Evolutionary conservation across 768 basidiomycete genomes (phyloP).

Genomic region (Pulveroboletus sp.): DNA sequence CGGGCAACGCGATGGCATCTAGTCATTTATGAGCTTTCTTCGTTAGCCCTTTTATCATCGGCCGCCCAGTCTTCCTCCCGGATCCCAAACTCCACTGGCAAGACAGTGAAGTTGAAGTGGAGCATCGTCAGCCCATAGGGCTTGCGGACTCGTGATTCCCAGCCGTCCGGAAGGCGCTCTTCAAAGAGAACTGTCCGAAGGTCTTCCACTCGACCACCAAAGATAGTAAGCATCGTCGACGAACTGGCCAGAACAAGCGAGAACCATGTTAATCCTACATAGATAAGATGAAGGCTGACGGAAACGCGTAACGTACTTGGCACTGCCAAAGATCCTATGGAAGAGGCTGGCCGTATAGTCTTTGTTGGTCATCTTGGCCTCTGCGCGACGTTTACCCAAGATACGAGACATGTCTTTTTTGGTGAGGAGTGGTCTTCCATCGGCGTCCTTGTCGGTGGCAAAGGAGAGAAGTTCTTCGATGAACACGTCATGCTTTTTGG

Average conservation of each 20-base stretch:
- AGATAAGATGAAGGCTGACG: neutral
- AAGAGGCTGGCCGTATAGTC: slow-evolving; percentile 47
- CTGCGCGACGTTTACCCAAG: slow-evolving; percentile 56
- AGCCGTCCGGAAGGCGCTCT: slow-evolving; percentile 66
- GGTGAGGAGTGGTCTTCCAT: slow-evolving; percentile 46
- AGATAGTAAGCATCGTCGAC: slow-evolving; percentile 61
- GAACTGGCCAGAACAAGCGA: slow-evolving; percentile 37
- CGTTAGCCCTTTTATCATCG: neutral
- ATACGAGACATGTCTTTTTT: slow-evolving; percentile 55
- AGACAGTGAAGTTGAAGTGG: slow-evolving; percentile 42
- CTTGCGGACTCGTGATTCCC: slow-evolving; percentile 57
- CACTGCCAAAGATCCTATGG: slow-evolving; percentile 64
- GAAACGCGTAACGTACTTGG: slow-evolving; percentile 48
- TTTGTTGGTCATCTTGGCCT: slow-evolving; percentile 50
- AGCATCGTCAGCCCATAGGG: slow-evolving; percentile 57
- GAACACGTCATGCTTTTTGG: slow-evolving; percentile 42
- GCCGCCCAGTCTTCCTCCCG: slow-evolving; percentile 20
- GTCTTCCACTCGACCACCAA: slow-evolving; percentile 60
- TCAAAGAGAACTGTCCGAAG: slow-evolving; percentile 53
- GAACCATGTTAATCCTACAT: neutral
- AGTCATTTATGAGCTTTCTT: neutral
- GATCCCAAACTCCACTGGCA: slow-evolving; percentile 23
- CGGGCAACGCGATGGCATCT: neutral
- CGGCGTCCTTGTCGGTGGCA: slow-evolving; percentile 54
- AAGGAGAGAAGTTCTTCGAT: slow-evolving; percentile 55